These are phyloP conservation scores for Eimeria praecox DNA, from an alignment of 169 alveolate genomes.

Conservation along the genomic window DNA sequence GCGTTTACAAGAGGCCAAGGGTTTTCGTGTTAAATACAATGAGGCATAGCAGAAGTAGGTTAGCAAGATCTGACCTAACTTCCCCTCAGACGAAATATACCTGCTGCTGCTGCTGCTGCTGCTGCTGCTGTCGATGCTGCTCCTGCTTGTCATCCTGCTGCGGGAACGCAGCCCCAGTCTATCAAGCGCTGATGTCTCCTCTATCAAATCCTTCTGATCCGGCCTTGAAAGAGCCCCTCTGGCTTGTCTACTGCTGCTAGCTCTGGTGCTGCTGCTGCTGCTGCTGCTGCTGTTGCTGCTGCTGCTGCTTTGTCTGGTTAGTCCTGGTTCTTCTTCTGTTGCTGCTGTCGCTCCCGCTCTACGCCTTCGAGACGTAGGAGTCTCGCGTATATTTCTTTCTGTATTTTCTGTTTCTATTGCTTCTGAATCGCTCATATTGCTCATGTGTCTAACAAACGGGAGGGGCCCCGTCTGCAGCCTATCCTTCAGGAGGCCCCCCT, in stretches of 20 bases:
- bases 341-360: background rate
- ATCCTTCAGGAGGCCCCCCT: background rate
- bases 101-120: constrained; percentile 44
- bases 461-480: constrained; percentile 76
- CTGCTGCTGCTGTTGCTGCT: constrained; percentile 50
- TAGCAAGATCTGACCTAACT: constrained; percentile 51
- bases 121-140: background rate
- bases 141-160: background rate
- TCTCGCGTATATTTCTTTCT: background rate
- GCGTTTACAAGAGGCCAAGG: constrained; percentile 84
- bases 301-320: constrained; percentile 41
- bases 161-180: background rate
- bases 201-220: background rate
- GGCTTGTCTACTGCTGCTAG: constrained; percentile 17
- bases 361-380: background rate
- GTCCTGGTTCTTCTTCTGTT: background rate
- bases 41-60: constrained; percentile 84
- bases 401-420: background rate
- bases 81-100: constrained; percentile 45
- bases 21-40: constrained; percentile 85
- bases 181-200: background rate
- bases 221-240: background rate
- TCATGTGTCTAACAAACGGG: constrained; percentile 40
- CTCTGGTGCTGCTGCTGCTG: constrained; percentile 58
- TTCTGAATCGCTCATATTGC: constrained; percentile 20